phyloP scores from a whole-genome alignment of 345 rosid genomes.

The Heritiera littoralis region DNA sequence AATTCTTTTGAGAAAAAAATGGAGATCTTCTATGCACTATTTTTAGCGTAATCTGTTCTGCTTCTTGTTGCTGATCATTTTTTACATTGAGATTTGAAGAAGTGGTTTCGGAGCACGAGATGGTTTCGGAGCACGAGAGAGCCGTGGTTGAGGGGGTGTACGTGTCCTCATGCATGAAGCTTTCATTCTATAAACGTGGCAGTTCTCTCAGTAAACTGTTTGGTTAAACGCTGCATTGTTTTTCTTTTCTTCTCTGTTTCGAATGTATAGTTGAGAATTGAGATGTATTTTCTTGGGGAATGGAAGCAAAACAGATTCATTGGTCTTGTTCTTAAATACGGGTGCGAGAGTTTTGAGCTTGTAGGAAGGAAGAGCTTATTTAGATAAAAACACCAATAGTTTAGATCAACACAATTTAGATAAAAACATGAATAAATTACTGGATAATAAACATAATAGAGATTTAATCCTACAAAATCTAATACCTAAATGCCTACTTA shows the following conservation, averaged over 20 bases:
- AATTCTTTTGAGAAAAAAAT: neutral
- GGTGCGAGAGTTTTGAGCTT: too few species aligned
- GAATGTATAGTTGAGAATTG: too few species aligned
- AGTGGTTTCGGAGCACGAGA: neutral
- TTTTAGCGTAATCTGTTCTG: neutral
- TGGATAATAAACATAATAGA: too few species aligned
- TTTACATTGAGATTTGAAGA: neutral
- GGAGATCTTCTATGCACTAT: neutral
- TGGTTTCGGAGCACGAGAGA: neutral
- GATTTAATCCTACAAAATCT: too few species aligned
- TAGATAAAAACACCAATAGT: too few species aligned
- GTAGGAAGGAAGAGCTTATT: too few species aligned
- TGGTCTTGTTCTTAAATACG: too few species aligned
- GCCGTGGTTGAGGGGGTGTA: neutral
- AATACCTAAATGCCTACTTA: too few species aligned
- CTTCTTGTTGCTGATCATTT: neutral
- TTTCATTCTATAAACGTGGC: neutral
- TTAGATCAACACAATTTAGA: too few species aligned
- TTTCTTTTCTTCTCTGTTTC: neutral
- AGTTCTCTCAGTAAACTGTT: neutral
- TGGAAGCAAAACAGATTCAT: too few species aligned
- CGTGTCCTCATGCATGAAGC: slow-evolving; percentile 11
- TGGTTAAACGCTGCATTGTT: neutral
- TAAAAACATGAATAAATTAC: too few species aligned
- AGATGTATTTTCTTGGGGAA: too few species aligned